Conservation (phyloP, 108 stramenopile species). For the Conticribra guillardii region DNA sequence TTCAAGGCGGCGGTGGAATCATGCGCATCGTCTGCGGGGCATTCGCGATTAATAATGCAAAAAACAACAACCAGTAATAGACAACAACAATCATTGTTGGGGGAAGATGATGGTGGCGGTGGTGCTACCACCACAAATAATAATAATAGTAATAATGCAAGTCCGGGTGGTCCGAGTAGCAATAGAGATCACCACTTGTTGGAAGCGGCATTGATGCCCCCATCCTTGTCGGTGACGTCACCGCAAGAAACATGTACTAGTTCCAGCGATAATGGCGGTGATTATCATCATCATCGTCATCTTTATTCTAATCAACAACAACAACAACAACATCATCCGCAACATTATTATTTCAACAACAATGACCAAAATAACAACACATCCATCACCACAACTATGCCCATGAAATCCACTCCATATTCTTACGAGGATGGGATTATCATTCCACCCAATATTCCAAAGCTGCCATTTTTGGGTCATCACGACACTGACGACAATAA, state of each 20-base stretch:
- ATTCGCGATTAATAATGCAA: conserved; percentile 1
- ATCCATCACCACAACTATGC: neutral
- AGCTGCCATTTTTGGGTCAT: conserved; percentile 3
- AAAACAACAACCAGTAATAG: conserved; percentile 4
- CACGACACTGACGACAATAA: neutral
- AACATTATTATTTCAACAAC: no score
- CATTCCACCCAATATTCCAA: neutral
- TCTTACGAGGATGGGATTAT: neutral
- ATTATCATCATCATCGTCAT: no score
- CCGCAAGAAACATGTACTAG: no score
- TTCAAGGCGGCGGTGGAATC: conserved; percentile 11
- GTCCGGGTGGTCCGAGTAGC: neutral
- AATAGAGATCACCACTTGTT: neutral
- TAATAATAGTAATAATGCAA: neutral
- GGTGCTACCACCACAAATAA: neutral
- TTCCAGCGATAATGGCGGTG: no score
- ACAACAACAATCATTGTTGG: neutral
- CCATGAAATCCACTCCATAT: neutral
- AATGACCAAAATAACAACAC: neutral
- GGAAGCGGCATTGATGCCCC: conserved; percentile 20
- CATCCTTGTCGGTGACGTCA: neutral
- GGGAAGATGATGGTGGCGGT: no score
- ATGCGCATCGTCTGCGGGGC: neutral
- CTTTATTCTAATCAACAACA: no score
- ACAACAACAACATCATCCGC: no score